Evolutionary conservation across 345 rosid genomes (phyloP), one percentile per base, ranked within the genome.

Genomic region (Pugionium cornutum): DNA sequence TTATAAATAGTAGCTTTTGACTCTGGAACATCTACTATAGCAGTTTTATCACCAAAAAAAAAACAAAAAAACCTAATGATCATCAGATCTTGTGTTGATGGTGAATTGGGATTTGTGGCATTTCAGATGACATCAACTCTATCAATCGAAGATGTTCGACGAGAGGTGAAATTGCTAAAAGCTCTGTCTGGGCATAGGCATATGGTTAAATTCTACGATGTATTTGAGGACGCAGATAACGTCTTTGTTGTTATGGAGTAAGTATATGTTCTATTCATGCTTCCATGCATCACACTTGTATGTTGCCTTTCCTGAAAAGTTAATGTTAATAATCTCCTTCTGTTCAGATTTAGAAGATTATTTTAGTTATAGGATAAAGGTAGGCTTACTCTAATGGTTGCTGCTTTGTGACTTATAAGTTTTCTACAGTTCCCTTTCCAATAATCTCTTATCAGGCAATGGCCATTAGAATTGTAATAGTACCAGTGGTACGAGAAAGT

Each of bases 201-300:
- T 78, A 87, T 87, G 76, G 81, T 90, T 81, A 80, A 83, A 54
- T 85, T 85, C 78, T 79, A 83, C 72, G 97, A 89, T 81, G 95
- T 81, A n/a, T 90, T 79, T 58, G 99, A 94, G 70, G 97, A 90
- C 78, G 75, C 75, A 4, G 86, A 75, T 63, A 81, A 81, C 44
- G 89, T 94, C 63, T 94, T 84, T 85, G 77, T 90, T 41, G 92
- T 87, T 50, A 88, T 88, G 96, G 97, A 94, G 99, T 90, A 88
- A 18, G 95, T 82, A 47, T 73, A n/a, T 56, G 28, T 58, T 53
- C 69, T 33, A 67, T 33, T 30, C 36, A 64, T 29, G n/a, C n/a
- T 61, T 55, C 52, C 28, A 11, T 41, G 52, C n/a, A 25, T 33
- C 34, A 10, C 1, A 18, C 4, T 61, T 45, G 31, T 60, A 18